Evolutionary conservation across 345 rosid species (phyloP).

Genomic region (Salix udensis): DNA sequence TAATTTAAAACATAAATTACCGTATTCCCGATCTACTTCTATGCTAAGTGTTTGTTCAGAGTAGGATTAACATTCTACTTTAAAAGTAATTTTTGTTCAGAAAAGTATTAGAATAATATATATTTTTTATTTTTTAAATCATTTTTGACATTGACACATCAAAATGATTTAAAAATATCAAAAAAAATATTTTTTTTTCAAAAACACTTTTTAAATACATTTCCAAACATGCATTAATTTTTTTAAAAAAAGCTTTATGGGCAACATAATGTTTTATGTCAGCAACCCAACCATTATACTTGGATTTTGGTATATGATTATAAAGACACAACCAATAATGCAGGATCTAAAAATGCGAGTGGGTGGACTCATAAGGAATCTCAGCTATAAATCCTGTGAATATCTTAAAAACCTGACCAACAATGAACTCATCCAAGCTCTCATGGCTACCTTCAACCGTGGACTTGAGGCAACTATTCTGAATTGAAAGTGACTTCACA

Average conservation of each 20-base stretch:
- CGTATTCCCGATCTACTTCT: background rate
- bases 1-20: too few relatives aligned
- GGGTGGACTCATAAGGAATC: conserved; percentile 6
- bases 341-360: background rate
- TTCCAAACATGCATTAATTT: rapidly evolving
- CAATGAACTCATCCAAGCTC: background rate
- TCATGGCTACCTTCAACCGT: background rate
- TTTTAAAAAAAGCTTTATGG: background rate
- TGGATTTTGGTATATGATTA: background rate
- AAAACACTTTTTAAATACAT: too few relatives aligned
- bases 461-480: background rate
- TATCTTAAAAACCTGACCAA: background rate
- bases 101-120: too few relatives aligned
- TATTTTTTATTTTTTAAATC: too few relatives aligned
- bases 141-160: too few relatives aligned
- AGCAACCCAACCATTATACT: background rate
- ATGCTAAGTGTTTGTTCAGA: background rate
- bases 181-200: too few relatives aligned
- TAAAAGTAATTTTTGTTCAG: too few relatives aligned
- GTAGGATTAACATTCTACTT: rapidly evolving
- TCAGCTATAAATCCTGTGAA: background rate
- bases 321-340: background rate
- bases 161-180: too few relatives aligned
- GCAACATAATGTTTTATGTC: background rate
- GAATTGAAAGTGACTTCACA: background rate